Base-by-base conservation (phyloP, 345 rosid genomes). In the Microcos paniculata region DNA sequence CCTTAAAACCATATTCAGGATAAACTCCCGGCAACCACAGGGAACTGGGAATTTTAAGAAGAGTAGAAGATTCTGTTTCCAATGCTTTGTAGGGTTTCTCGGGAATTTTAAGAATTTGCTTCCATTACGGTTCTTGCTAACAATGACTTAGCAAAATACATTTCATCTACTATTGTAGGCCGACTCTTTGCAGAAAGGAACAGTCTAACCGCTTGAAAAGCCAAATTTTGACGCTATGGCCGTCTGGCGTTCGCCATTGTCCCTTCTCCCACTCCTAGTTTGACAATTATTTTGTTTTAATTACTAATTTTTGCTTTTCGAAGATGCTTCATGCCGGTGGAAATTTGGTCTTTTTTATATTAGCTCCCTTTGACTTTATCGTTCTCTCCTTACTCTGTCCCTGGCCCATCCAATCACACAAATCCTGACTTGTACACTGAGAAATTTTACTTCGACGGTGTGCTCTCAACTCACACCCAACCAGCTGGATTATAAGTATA, bases 271-370 rank as follows among this genome's bases (percentile, higher is more conserved):
- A 1, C 65, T 18, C 8, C 1, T 28, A 1, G 64, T 26, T 33
- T 30, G 19, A 64, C 26, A 64, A 16, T 15, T 9, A 18, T 33
- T 2, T 16, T 40, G 46, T 21, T 35, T 64, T n/a, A 38, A n/a
- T 42, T 42, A 21, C n/a, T 43, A 23, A 3, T 10, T 65, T 40
- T 64, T 61, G 26, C 16, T 40, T 64, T 64, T 40, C 31, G 23
- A 43, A 13, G 19, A 16, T 68, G 72, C 23, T 46, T 52, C 64
- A 5, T 70, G 73, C n/a, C 61, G 61, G 61, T 52, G 61, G 73
- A 52, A 11, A 52, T 33, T 70, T 70, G 46, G 73, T 51, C 16
- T 19, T 6, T 51, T 51, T 28, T 70, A 28, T 33, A 30, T 11
- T 21, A 11, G 42, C 9, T 5, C n/a, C 42, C 57, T 68, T 68